A percentile compares a stretch with the other conserved stretches of the same genome.
phyloP scores from a whole-genome alignment of 2,329 filamentous ascomycete genomes.

The Phialophora chinensis region DNA sequence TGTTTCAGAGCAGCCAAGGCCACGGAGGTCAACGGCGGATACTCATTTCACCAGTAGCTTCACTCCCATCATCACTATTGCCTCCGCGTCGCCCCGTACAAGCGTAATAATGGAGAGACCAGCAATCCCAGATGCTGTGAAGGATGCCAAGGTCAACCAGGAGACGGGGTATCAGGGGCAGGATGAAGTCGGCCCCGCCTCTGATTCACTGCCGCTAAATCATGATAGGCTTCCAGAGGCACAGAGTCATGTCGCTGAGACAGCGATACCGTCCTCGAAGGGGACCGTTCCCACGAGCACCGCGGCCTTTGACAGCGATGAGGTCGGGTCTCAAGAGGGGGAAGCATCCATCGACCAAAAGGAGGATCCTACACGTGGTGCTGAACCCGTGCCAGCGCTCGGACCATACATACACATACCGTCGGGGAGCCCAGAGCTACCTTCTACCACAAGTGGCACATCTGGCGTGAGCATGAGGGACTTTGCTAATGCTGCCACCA shows the following conservation, averaged over 20 bases:
- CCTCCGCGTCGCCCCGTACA: conserved; percentile 30
- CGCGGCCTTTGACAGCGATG: background rate
- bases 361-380: background rate
- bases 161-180: background rate
- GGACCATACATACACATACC: conserved; percentile 21
- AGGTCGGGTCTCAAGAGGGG: background rate
- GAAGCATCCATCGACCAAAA: background rate
- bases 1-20: conserved; percentile 12
- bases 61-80: conserved; percentile 36
- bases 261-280: background rate
- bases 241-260: background rate
- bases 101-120: conserved; percentile 25
- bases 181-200: background rate
- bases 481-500: conserved; percentile 33
- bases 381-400: background rate
- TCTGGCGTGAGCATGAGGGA: conserved; percentile 35
- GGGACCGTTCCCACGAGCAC: background rate
- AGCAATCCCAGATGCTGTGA: background rate
- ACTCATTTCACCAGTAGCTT: conserved; percentile 27
- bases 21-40: conserved; percentile 10
- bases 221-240: background rate
- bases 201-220: background rate
- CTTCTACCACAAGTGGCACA: conserved; percentile 19
- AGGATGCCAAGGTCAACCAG: background rate
- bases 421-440: conserved; percentile 19